Base-by-base conservation (phyloP, 257 asterid species). In the Plantago ovata region DNA sequence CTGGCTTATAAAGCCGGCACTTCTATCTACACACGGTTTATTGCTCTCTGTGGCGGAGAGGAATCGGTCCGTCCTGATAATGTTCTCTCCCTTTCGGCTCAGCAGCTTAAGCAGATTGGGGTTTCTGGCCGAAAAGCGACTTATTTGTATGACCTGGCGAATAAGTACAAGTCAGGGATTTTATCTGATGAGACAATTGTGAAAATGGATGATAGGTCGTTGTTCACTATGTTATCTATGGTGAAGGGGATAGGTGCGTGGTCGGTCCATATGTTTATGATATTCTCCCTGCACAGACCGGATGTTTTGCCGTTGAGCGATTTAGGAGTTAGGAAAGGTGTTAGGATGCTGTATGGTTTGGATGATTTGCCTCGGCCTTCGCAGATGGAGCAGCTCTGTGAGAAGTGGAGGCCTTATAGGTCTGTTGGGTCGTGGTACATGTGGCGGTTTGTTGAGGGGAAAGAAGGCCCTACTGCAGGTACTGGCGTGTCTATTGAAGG, bases 191-290 rank as follows among this genome's bases (percentile, higher is more conserved):
- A 88, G 0, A 62, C 74, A 2, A 85, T 92, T 19, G 93, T 92
- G 54, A 85, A 82, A 68, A 88, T 92, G 98, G 98, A 92, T 40
- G 98, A 92, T 52, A 84, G 82, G 73, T 83, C 94, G 11, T 65
- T 92, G 73, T 87, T 85, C 72, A 82, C 95, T 0, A 87, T 88
- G 96, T 89, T 92, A n/a, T 81, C 95, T 1, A 92, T 88, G 96
- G 98, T 92, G 66, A 92, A 92, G 70, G 98, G 98, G 38, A 92
- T 92, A 42, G 98, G 98, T 20, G 80, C 96, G 1, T 92, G 98
- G 98, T 87, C 96, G 7, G 98, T 92, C 24, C 96, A 92, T 50
- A 92, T 92, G 98, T 92, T 92, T 65, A 92, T 92, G 98, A 82
- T 92, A 18, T 92, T 84, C 65, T 88, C 96, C 4, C 74, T 92